Conservation (phyloP, 2,329 filamentous ascomycete genomes). For the Tolypocladium inflatum region DNA sequence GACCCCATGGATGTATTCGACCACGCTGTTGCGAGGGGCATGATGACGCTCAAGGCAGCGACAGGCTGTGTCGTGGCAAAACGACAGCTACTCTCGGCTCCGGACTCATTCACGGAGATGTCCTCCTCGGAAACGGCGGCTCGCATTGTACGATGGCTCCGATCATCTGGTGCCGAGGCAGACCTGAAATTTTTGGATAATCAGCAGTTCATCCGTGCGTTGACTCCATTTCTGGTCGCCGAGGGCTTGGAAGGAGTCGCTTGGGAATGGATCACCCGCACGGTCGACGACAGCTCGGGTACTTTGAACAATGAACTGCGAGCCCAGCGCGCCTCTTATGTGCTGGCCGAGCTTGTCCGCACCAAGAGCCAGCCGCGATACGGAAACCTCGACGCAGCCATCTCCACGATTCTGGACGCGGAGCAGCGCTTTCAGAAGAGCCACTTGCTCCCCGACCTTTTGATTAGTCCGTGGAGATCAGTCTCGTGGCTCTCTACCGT, state of each 20-base stretch:
- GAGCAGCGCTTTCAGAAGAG: constrained; percentile 29
- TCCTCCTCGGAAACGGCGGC: constrained; percentile 33
- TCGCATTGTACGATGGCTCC: constrained; percentile 44
- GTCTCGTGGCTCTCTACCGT: constrained; percentile 45
- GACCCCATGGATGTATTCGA: constrained; percentile 48
- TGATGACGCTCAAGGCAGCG: constrained; percentile 45
- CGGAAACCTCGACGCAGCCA: constrained; percentile 39
- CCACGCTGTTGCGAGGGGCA: constrained; percentile 41
- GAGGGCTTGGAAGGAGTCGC: constrained; percentile 40
- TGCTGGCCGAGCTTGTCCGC: constrained; percentile 32
- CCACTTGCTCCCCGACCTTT: constrained; percentile 21
- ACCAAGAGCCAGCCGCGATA: constrained; percentile 27
- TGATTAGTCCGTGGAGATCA: constrained; percentile 34
- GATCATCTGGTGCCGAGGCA: constrained; percentile 36
- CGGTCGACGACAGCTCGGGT: constrained; percentile 20
- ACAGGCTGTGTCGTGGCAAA: constrained; percentile 44
- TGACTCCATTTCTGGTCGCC: constrained; percentile 41
- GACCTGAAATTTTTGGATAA: constrained; percentile 35
- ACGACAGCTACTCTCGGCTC: constrained; percentile 25
- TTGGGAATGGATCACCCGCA: constrained; percentile 42
- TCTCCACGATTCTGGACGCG: constrained; percentile 36
- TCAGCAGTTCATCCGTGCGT: constrained; percentile 23
- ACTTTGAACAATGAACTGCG: constrained; percentile 11
- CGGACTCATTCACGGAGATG: constrained; percentile 18
- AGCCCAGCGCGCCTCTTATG: constrained; percentile 17